These are phyloP conservation scores for Filobasidium floriforme DNA, from an alignment of 768 basidiomycete genomes.

Conservation along the genomic window DNA sequence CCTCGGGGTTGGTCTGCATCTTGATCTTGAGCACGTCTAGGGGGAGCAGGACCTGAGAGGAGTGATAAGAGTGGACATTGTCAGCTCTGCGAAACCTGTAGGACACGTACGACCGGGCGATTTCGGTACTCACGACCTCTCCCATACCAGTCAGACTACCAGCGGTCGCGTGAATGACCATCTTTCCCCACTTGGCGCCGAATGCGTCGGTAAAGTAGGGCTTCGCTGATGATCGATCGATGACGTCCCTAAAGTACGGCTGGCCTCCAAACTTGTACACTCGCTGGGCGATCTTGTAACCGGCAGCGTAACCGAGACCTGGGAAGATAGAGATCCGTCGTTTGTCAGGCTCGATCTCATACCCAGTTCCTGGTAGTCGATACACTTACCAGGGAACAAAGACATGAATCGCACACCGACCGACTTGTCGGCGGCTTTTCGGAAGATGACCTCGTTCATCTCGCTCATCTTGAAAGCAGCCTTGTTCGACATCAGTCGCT, in stretches of 20 bases:
- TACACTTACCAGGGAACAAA: constrained; percentile 73
- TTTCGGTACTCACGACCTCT: constrained; percentile 62
- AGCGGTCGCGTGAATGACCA: constrained; percentile 89
- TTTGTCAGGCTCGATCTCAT: neutral
- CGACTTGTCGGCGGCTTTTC: constrained; percentile 66
- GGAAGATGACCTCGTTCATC: constrained; percentile 75
- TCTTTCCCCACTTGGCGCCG: constrained; percentile 89
- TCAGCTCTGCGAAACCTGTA: neutral
- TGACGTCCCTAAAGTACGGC: constrained; percentile 91
- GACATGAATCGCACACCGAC: constrained; percentile 66
- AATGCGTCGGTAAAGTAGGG: constrained; percentile 81
- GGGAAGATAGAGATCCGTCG: neutral
- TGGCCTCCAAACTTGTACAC: constrained; percentile 98
- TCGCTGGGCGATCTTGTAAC: constrained; percentile 90
- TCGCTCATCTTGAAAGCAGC: constrained; percentile 49
- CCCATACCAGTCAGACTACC: constrained; percentile 75
- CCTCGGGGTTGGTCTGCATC: constrained; percentile 91
- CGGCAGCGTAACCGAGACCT: constrained; percentile 85
- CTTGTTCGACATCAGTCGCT: constrained; percentile 97
- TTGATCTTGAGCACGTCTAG: constrained; percentile 97
- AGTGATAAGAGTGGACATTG: neutral
- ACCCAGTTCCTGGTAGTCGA: no score
- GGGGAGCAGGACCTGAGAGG: constrained; percentile 64
- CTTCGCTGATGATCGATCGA: constrained; percentile 50
- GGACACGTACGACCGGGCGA: neutral